These are phyloP conservation scores for Wickerhamomyces sydowiorum DNA, from an alignment of 805 yeast genomes.

Conservation along the genomic window DNA sequence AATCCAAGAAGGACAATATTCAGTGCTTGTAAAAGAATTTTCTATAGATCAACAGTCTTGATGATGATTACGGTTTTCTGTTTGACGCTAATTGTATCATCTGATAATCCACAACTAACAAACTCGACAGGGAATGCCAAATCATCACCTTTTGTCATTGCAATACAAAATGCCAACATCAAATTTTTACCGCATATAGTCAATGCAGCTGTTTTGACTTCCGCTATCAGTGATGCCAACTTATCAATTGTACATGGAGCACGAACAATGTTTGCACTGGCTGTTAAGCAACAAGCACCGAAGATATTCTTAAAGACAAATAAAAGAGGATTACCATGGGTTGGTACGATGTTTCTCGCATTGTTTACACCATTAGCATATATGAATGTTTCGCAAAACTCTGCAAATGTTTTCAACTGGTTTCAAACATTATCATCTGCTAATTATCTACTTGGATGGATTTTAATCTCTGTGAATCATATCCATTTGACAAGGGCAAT, in stretches of 20 bases:
- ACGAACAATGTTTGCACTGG: slow-evolving; percentile 31
- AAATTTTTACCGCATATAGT: slow-evolving; percentile 30
- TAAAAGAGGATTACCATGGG: slow-evolving; percentile 29
- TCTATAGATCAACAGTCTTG: slow-evolving; percentile 25
- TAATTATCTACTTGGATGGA: slow-evolving; percentile 27
- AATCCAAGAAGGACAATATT: slow-evolving; percentile 54
- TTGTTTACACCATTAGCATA: slow-evolving; percentile 34
- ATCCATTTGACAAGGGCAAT: slow-evolving; percentile 28
- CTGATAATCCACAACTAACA: slow-evolving; percentile 23
- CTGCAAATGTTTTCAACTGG: slow-evolving; percentile 31
- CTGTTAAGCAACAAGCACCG: slow-evolving; percentile 34
- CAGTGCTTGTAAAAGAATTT: slow-evolving; percentile 44
- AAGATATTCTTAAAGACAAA: slow-evolving; percentile 26
- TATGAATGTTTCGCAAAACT: slow-evolving; percentile 23
- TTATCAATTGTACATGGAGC: slow-evolving; percentile 24
- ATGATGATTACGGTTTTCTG: slow-evolving; percentile 28
- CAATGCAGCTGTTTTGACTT: slow-evolving; percentile 33
- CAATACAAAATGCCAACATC: slow-evolving; percentile 42
- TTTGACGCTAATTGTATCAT: slow-evolving; percentile 29
- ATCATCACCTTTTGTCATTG: slow-evolving; percentile 37
- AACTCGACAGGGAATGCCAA: slow-evolving; percentile 26
- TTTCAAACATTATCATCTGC: slow-evolving; percentile 29
- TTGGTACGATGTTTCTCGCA: slow-evolving; percentile 22
- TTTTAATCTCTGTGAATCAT: slow-evolving; percentile 27
- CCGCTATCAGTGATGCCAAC: slow-evolving; percentile 35